These are phyloP conservation scores for Diaporthe capsici DNA, from an alignment of 2,329 filamentous ascomycete genomes.

Conservation along the genomic window DNA sequence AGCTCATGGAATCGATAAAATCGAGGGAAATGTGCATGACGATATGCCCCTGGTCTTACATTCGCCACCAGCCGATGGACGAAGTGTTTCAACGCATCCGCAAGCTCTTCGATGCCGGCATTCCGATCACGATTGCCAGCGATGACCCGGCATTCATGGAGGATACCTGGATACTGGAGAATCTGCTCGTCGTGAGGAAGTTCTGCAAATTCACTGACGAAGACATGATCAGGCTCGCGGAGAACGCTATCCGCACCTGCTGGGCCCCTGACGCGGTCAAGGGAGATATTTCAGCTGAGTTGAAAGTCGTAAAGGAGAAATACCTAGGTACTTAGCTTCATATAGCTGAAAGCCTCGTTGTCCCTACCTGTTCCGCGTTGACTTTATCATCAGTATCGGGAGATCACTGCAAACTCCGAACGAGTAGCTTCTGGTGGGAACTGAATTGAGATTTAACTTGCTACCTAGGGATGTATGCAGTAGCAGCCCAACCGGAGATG, in stretches of 20 bases:
- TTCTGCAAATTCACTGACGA: constrained; percentile 56
- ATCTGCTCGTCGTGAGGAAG: constrained; percentile 59
- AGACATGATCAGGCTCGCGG: constrained; percentile 59
- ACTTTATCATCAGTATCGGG: background rate
- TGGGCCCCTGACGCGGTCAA: constrained; percentile 59
- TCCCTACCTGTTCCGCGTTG: background rate
- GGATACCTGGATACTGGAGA: constrained; percentile 63
- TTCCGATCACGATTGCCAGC: constrained; percentile 63
- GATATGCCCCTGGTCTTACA: constrained; percentile 58
- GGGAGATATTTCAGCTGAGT: constrained; percentile 45
- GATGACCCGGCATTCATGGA: constrained; percentile 66
- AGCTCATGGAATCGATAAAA: constrained; percentile 52
- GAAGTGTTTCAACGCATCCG: constrained; percentile 60
- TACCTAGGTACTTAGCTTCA: background rate
- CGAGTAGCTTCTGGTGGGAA: background rate
- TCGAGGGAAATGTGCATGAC: constrained; percentile 55
- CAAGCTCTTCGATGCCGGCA: constrained; percentile 57
- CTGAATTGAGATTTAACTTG: no score
- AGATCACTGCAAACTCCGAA: background rate
- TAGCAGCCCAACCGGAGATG: no score
- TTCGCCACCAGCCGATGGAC: constrained; percentile 57
- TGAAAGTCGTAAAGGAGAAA: background rate
- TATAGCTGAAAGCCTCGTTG: background rate
- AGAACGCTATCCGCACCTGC: constrained; percentile 60
- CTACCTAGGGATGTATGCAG: no score